phyloP scores from a whole-genome alignment of 129 eudicot species.

The Flaveria bidentis region DNA sequence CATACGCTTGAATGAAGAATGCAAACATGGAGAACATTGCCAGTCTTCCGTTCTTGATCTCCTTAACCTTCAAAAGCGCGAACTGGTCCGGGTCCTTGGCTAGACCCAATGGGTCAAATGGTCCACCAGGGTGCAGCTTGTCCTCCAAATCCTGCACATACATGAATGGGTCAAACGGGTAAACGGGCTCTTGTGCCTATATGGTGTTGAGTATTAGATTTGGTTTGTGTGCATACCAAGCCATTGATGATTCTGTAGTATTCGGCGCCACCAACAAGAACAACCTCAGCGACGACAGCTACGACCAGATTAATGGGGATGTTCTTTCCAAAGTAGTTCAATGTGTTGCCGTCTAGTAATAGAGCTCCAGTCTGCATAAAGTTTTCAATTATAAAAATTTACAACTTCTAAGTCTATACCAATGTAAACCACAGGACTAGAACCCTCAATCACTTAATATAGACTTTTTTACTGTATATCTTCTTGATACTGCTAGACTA shows the following conservation, averaged over 20 bases:
- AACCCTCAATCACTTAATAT: no score
- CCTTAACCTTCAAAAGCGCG: conserved; percentile 90
- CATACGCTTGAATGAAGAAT: conserved; percentile 89
- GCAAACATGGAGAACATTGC: conserved; percentile 97
- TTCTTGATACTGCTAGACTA: no score
- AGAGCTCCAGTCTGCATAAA: conserved; percentile 86
- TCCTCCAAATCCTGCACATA: conserved; percentile 76
- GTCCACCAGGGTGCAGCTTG: conserved; percentile 97
- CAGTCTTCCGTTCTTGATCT: conserved; percentile 90
- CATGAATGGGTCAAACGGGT: not conserved
- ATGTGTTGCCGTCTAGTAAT: conserved; percentile 89
- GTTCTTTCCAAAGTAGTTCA: conserved; percentile 95
- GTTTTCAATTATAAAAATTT: no score
- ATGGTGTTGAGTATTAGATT: not conserved
- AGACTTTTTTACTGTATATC: no score
- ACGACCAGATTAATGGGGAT: conserved; percentile 82
- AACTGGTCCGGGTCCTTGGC: conserved; percentile 96
- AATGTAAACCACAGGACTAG: no score
- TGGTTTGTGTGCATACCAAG: conserved; percentile 48
- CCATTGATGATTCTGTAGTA: conserved; percentile 95
- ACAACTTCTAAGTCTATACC: no score
- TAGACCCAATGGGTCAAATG: conserved; percentile 93
- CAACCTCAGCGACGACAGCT: conserved; percentile 91
- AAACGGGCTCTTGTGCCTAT: not conserved
- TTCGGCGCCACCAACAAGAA: conserved; percentile 97